Base-by-base conservation (phyloP, 768 basidiomycete species). In the Fistulinella prunicolor region DNA sequence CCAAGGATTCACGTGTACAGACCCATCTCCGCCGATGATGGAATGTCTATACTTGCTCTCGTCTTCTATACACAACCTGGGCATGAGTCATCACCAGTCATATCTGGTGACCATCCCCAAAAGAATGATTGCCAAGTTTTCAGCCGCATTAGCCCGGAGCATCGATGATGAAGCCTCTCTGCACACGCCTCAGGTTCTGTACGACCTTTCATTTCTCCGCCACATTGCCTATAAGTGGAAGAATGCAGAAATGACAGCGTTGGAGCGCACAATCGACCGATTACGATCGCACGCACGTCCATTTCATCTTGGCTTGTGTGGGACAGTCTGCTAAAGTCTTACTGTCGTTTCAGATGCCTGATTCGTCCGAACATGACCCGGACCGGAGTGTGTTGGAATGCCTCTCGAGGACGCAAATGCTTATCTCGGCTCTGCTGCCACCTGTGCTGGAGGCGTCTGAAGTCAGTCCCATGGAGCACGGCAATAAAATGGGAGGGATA, bases 351-450 rank as follows among this genome's bases (percentile, higher is more conserved):
- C 28, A 68, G 66, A 23, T 62, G 13, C 16, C 32, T 13, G 46
- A 45, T 40, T 16, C 49, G 29, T 44, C 46, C 12, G 22, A 42
- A 29, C 28, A 50, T 24, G 59, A 68, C 53, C 46, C 47, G 47
- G 67, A 71, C 44, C 42, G 60, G 54, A 50, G 49, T 66, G 50
- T 51, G 65, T 24, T 68, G 8, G 79, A 81, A 42, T 74, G 73
- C 54, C 69, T 89, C 20, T 56, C 71, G 32, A 75, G 81, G 48
- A 78, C 76, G 21, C 88, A 86, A 57, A 78, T 78, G 21, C 70
- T 89, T 14, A 69, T 89, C 45, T 78, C 80, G 4, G 70, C 76
- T 6, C 69, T 89, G 37, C 69, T 88, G 16, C 80, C 83, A 5
- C 54, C 47, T 9, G 60, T 53, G 2, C 43, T 59, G 10, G 54